Conservation (phyloP, 345 rosid genomes). For the Camelina hispida region DNA sequence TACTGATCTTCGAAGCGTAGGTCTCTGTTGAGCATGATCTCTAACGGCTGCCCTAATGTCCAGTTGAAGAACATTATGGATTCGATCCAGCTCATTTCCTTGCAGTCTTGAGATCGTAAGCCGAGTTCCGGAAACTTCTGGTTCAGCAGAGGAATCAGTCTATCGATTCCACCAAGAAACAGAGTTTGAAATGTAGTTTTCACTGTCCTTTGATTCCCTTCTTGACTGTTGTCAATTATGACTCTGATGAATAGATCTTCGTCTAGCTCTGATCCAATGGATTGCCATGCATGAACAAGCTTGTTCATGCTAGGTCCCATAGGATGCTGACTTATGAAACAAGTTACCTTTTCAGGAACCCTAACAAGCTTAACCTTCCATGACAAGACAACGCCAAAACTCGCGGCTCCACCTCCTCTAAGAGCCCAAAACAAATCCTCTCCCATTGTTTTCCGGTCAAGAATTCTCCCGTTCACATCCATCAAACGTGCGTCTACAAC, state of each 20-base stretch:
- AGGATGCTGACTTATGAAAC: constrained; percentile 41
- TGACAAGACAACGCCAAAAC: constrained; percentile 48
- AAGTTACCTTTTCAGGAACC: constrained; percentile 50
- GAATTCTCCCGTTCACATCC: constrained; percentile 52
- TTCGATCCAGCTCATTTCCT: constrained; percentile 57
- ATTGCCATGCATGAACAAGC: constrained; percentile 43
- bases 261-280: constrained; percentile 35
- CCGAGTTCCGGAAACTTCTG: constrained; percentile 53
- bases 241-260: constrained; percentile 58
- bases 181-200: constrained; percentile 40
- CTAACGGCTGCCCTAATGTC: constrained; percentile 44
- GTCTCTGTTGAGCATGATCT: constrained; percentile 47
- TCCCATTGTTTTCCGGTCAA: constrained; percentile 52
- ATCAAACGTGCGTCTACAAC: constrained; percentile 60
- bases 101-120: constrained; percentile 45
- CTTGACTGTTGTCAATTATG: constrained; percentile 19
- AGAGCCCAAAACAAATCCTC: constrained; percentile 54
- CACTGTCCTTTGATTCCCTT: constrained; percentile 36
- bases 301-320: constrained; percentile 38
- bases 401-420: constrained; percentile 52
- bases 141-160: constrained; percentile 46
- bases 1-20: constrained; percentile 21
- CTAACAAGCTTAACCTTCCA: constrained; percentile 47
- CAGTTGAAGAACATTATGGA: constrained; percentile 50
- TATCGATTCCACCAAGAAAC: constrained; percentile 52